Evolutionary conservation across 129 eudicot genomes (phyloP), one percentile per base, ranked within the genome.

Genomic region (Tagetes erecta): DNA sequence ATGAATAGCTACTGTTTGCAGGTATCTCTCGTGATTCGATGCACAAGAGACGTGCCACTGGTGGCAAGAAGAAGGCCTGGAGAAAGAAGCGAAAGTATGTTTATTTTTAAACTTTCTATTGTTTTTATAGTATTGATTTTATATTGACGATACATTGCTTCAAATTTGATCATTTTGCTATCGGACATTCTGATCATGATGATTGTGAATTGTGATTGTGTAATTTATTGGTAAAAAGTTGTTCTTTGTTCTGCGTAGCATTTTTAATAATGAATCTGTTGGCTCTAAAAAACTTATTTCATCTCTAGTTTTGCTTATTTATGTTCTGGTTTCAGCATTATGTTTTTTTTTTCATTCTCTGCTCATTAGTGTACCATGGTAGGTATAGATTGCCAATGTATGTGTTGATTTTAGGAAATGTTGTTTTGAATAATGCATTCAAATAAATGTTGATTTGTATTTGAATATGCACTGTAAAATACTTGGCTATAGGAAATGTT

Each of bases 31-130:
- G 91, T 65, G 91, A 86, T 74, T 83, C 87, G 11, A 83, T 86
- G 91, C 90, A 86, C 90, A 86, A 86, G 81, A 80, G 90, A 33
- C 85, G 90, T 83, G 85, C 87, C 70, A 86, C 90, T 80, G 90
- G 87, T 14, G 90, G 87, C 56, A 86, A 86, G 84, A 85, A 85
- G 87, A 86, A 86, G 85, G 90, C 90, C 1, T 83, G 90, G 87
- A 86, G 90, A 63, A 86, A 86, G 90, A 86, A 86, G 90, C 70
- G 91, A 86, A 83, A 86, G 87, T 86, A 80, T 53, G 68, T 44
- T 46, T 47, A n/a, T 33, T 8, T 46, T 4, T 60, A 8, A 30
- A n/a, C 5, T 60, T 1, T 45, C 1, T 13, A 20, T 0, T 33
- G 12, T 44, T 12, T 40, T 57, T 33, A 56, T 72, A 2, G 31